Base-by-base conservation (phyloP, 495 filamentous ascomycete genomes). In the Cairneyella variabilis region DNA sequence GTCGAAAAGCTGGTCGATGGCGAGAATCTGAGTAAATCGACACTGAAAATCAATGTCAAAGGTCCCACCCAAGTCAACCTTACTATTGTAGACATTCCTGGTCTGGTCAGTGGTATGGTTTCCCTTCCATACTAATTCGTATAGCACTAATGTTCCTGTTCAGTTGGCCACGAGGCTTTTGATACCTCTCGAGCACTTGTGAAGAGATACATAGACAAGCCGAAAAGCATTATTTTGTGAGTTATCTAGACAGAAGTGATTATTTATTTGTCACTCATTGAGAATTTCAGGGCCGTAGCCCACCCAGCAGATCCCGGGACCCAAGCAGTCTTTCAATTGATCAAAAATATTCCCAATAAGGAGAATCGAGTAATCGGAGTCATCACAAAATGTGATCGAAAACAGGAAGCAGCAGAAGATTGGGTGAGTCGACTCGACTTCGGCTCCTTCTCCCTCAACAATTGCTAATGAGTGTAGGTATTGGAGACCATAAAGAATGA, bases 11-110 rank as follows among this genome's bases (percentile, higher is more conserved):
- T 22, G n/a, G 26, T 7, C 16, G 26, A 36, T 16, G n/a, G 26
- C 7, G 9, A 63, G 64, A 1, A 71, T n/a, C 66, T 80, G 42
- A 73, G 71, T 1, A 66, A 70, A 22, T 69, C 78, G 48, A 68
- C 77, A 2, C 69, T 89, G 1, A 75, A 76, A 28, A 65, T 90
- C 38, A 78, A 84, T 46, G 80, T 89, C 3, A 65, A 60, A 0
- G 79, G 78, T 0, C 84, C 86, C 0, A 66, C 72, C 17, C 59
- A 77, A 14, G 77, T 78, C 1, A 76, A 86, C 9, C 65, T 89
- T 7, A 83, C 76, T 0, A 54, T 88, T 1, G 80, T 89, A 2
- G 83, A 88, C 51, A 69, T 87, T 6, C 83, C 85, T 0, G 82
- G 83, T 0, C 66, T 87, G 4, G 79, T 76, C 45, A 39, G 69